A percentile compares a stretch with the other conserved stretches of the same genome.
phyloP scores from a whole-genome alignment of 805 yeast genomes.

The Wilhelminamyces savonicus region DNA sequence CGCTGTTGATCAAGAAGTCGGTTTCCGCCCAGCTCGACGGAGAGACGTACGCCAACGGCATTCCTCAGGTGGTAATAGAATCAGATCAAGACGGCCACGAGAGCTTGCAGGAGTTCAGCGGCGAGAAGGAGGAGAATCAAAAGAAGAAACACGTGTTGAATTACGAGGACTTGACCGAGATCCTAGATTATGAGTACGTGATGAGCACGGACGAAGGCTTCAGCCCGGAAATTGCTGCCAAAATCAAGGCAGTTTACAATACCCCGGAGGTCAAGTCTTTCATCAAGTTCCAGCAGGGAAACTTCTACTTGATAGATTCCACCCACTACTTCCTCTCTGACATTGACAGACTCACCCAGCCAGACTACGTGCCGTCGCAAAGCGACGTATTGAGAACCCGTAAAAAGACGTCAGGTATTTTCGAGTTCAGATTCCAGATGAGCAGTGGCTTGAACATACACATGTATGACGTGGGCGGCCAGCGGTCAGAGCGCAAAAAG shows the following conservation, averaged over 20 bases:
- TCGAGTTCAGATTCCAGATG: slow-evolving; percentile 73
- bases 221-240: slow-evolving; percentile 42
- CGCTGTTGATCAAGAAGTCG: slow-evolving; percentile 21
- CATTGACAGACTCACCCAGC: slow-evolving; percentile 51
- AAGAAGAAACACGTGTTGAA: slow-evolving; percentile 14
- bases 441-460: slow-evolving; percentile 43
- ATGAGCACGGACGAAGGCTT: slow-evolving; percentile 45
- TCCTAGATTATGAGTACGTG: slow-evolving; percentile 42
- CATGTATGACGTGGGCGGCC: slow-evolving; percentile 87
- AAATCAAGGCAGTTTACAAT: slow-evolving; percentile 51
- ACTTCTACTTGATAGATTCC: slow-evolving; percentile 81
- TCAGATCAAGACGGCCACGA: slow-evolving; percentile 4
- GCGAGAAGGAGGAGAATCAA: slow-evolving; percentile 2
- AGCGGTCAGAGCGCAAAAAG: slow-evolving; percentile 89
- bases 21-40: no score
- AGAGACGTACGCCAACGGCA: no score
- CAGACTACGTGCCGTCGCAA: slow-evolving; percentile 63
- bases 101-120: slow-evolving; percentile 7
- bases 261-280: slow-evolving; percentile 50
- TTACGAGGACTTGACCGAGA: slow-evolving; percentile 35
- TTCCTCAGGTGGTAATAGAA: background rate
- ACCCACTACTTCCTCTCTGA: slow-evolving; percentile 72
- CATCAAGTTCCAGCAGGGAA: slow-evolving; percentile 53
- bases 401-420: slow-evolving; percentile 89
- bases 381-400: slow-evolving; percentile 81